Evolutionary conservation across 2,329 filamentous ascomycete genomes (phyloP).

Genomic region (Fusarium sp.): DNA sequence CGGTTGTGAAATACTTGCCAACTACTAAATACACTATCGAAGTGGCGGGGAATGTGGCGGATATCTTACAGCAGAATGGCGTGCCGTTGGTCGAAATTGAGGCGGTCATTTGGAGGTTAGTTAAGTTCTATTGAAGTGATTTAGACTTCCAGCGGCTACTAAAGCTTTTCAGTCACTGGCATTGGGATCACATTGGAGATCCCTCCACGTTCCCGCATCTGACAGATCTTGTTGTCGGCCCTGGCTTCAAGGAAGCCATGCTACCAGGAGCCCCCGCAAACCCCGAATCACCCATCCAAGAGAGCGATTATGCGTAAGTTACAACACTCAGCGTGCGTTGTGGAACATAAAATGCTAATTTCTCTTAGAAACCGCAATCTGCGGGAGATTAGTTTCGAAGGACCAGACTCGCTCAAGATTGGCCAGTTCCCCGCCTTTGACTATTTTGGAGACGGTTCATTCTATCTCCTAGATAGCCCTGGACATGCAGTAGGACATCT

Average conservation of each 20-base stretch:
- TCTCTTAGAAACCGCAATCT: conserved; percentile 38
- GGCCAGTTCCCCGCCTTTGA: conserved; percentile 56
- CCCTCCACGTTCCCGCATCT: conserved; percentile 59
- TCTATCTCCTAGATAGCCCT: conserved; percentile 58
- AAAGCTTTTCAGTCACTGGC: conserved; percentile 55
- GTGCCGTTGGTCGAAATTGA: conserved; percentile 26
- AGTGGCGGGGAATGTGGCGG: conserved; percentile 45
- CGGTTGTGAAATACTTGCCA: conserved; percentile 46
- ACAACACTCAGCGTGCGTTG: neutral
- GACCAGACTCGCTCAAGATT: conserved; percentile 48
- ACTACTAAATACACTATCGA: conserved; percentile 48
- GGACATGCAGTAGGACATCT: conserved; percentile 59
- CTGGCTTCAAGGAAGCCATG: conserved; percentile 62
- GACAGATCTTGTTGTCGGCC: conserved; percentile 65
- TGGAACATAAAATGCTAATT: accelerated
- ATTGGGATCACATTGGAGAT: conserved; percentile 67
- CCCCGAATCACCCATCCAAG: conserved; percentile 51
- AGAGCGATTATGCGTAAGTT: conserved; percentile 53
- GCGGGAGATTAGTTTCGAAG: conserved; percentile 48
- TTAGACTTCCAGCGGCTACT: neutral
- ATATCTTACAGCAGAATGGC: conserved; percentile 32
- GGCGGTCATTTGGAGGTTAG: conserved; percentile 44
- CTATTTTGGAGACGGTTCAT: conserved; percentile 59
- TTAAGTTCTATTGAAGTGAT: neutral
- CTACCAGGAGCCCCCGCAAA: conserved; percentile 62